Base-by-base conservation (phyloP, 306 rosid genomes). In the Prosopis cineraria region DNA sequence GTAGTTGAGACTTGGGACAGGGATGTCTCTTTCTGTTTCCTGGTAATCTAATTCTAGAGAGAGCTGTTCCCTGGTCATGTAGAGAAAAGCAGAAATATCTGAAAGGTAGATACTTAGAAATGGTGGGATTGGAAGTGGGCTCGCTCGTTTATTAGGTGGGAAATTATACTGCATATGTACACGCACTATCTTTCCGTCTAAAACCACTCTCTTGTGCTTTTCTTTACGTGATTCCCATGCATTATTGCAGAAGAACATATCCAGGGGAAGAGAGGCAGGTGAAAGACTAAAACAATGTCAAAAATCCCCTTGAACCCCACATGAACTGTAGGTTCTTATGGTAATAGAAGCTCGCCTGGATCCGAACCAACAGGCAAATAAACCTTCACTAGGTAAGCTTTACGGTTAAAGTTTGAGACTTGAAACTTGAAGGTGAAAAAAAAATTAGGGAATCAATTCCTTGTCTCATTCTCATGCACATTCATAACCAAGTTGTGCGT, bases 211-310 rank as follows among this genome's bases (percentile, higher is more conserved):
- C 79, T 36, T 77, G 70, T 74, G 83, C 72, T 87, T 78, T 58
- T 90, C 91, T 90, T 92, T 90, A 76, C 76, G 70, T 77, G 94
- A 92, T 92, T 92, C 97, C 86, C 74, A 78, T 90, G 93, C 89
- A 92, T 88, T 92, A 92, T 92, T 90, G 93, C 20, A 77, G 82
- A 81, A 90, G 89, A 88, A 82, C 85, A 68, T 87, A 82, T 85
- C 89, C 85, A 72, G 16, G 70, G 83, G 44, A 76, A 37, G 77
- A 10, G 31, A 89, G 91, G 93, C 82, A n/a, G 91, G 68, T 88
- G 84, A 80, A 69, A 33, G 76, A 84, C 72, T 82, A 63, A 75
- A 66, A 79, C 53, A 45, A 93, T 89, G 83, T 89, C 86, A 72
- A 66, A 34, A 73, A 66, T 59, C 81, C 25, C 75, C 72, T 52